Conservation (phyloP, 2,329 filamentous ascomycete genomes). For the Trichoderma semiorbis region DNA sequence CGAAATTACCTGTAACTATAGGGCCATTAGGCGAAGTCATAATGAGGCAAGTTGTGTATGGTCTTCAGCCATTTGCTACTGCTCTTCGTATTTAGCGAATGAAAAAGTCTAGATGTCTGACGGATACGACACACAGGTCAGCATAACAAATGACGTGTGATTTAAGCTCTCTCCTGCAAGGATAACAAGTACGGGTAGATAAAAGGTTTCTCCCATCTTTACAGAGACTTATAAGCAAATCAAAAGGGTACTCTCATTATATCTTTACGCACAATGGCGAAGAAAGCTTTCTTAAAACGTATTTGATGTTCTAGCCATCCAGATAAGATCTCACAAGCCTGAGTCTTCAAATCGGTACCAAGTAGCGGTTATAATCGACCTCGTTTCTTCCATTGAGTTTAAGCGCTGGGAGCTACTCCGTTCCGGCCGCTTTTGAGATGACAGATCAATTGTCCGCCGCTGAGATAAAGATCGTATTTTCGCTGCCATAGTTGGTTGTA, state of each 20-base stretch:
- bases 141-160: not conserved
- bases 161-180: not conserved
- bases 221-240: too few species aligned
- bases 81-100: not conserved
- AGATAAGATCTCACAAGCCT: not conserved
- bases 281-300: too few species aligned
- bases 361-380: not conserved
- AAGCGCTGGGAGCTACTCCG: not conserved
- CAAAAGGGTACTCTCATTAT: too few species aligned
- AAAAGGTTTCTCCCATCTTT: too few species aligned
- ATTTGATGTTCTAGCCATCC: not conserved
- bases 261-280: too few species aligned
- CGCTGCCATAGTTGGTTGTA: not conserved
- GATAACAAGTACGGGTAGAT: too few species aligned
- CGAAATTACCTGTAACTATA: not conserved
- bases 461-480: not conserved
- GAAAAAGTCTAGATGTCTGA: too few species aligned
- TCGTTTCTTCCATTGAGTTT: not conserved
- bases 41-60: not conserved
- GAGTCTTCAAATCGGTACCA: not conserved
- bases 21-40: not conserved
- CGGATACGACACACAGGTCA: not conserved
- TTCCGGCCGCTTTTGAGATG: not conserved
- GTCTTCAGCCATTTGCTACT: not conserved
- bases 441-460: not conserved